Conservation (phyloP, 306 rosid genomes). For the Herpetospermum pedunculosum region DNA sequence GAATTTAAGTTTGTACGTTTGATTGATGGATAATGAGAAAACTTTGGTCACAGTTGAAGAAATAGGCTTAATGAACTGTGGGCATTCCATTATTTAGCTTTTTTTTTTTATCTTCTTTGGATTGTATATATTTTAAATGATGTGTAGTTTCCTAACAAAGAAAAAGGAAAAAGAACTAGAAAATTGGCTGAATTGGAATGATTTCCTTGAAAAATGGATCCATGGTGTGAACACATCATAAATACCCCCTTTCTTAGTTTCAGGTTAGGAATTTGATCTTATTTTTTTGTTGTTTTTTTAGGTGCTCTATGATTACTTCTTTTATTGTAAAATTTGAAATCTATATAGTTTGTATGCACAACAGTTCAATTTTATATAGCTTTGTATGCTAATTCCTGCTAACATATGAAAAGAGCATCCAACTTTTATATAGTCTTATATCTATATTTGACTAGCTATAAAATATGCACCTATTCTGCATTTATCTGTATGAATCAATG, state of each 20-base stretch:
- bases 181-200: background rate
- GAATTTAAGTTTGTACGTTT: background rate
- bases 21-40: background rate
- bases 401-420: background rate
- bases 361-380: background rate
- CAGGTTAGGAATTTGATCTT: background rate
- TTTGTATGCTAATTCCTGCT: background rate
- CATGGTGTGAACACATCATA: background rate
- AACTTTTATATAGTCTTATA: background rate
- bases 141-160: background rate
- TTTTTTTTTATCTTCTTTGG: background rate
- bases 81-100: background rate
- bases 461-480: background rate
- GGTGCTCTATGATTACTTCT: background rate
- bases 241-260: background rate
- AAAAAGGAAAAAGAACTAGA: background rate
- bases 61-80: background rate
- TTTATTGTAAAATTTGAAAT: background rate
- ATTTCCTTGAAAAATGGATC: background rate
- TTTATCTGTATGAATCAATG: background rate
- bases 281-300: background rate
- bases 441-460: slow-evolving; percentile 2
- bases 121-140: background rate
- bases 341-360: background rate
- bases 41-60: background rate